Conservation (phyloP, 805 yeast genomes). For the Scheffersomyces coipomensis region DNA sequence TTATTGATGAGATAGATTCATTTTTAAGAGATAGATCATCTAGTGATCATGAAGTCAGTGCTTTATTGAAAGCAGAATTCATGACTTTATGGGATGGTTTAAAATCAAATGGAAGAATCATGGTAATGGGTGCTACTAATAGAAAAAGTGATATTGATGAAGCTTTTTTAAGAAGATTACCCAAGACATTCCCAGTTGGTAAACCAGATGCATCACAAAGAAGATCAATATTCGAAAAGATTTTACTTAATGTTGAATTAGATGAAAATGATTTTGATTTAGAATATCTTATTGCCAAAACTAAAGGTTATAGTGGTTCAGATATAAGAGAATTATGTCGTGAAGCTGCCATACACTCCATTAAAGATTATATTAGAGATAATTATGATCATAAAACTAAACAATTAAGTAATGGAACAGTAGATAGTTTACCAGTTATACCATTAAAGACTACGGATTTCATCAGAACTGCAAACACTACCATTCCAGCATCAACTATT, state of each 20-base stretch:
- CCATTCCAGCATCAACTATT: conserved; percentile 15
- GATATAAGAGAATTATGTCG: conserved; percentile 90
- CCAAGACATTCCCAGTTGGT: conserved; percentile 79
- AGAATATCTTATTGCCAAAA: conserved; percentile 55
- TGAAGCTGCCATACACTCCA: conserved; percentile 88
- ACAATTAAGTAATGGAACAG: conserved; percentile 20
- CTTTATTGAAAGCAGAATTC: conserved; percentile 91
- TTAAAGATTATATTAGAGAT: conserved; percentile 74
- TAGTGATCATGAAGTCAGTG: conserved; percentile 91
- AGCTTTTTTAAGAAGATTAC: conserved; percentile 91
- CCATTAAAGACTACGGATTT: conserved; percentile 69
- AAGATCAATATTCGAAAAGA: conserved; percentile 61
- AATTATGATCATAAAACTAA: conserved; percentile 54
- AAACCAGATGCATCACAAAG: conserved; percentile 73
- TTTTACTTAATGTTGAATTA: conserved; percentile 63
- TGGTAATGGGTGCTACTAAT: conserved; percentile 94
- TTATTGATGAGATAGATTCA: conserved; percentile 95
- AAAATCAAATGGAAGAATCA: conserved; percentile 68
- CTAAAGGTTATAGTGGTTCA: conserved; percentile 78
- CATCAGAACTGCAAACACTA: conserved; percentile 32
- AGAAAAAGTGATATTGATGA: conserved; percentile 87
- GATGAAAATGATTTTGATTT: conserved; percentile 58
- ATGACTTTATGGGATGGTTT: conserved; percentile 98
- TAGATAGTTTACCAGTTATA: conserved; percentile 46
- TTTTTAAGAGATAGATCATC: conserved; percentile 83